Conservation (phyloP, 2,329 filamentous ascomycete species). For the Lomentospora prolificans region DNA sequence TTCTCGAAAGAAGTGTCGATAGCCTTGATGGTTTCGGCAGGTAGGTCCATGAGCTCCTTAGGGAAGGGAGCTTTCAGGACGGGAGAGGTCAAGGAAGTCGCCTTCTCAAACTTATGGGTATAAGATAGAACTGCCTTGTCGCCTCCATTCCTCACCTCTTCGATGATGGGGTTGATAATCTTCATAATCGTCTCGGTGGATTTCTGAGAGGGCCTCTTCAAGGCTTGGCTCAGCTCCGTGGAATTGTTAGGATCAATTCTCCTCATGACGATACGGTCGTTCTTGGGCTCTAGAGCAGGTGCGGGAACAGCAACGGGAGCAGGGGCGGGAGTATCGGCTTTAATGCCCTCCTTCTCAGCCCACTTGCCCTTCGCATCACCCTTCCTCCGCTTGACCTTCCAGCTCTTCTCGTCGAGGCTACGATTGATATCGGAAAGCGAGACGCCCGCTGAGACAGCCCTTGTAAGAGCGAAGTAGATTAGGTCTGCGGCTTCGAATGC, state of each 20-base stretch:
- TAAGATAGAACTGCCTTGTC: conserved; percentile 85
- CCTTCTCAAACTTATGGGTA: conserved; percentile 97
- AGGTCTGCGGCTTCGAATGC: conserved; percentile 93
- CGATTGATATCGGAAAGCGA: conserved; percentile 81
- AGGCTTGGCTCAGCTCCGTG: conserved; percentile 58
- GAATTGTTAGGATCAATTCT: conserved; percentile 59
- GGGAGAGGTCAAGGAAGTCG: conserved; percentile 78
- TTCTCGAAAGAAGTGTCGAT: conserved; percentile 93
- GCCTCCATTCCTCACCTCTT: conserved; percentile 72
- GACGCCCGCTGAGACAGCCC: conserved; percentile 77
- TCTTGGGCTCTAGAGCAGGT: conserved; percentile 27
- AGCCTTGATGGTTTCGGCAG: conserved; percentile 76
- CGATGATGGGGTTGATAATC: conserved; percentile 85
- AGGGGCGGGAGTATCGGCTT: conserved; percentile 23
- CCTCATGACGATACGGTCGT: conserved; percentile 67
- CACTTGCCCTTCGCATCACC: conserved; percentile 93
- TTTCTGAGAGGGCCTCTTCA: conserved; percentile 86
- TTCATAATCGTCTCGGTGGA: conserved; percentile 90
- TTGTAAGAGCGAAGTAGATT: conserved; percentile 90
- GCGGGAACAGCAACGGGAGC: conserved; percentile 24
- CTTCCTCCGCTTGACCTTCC: conserved; percentile 87
- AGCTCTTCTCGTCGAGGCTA: conserved; percentile 86
- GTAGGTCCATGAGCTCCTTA: conserved; percentile 71
- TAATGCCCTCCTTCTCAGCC: conserved; percentile 71
- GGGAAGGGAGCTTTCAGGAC: conserved; percentile 88